Conservation (phyloP, 192 early-diverging fungal genomes). For the Backusella tuberculispora region DNA sequence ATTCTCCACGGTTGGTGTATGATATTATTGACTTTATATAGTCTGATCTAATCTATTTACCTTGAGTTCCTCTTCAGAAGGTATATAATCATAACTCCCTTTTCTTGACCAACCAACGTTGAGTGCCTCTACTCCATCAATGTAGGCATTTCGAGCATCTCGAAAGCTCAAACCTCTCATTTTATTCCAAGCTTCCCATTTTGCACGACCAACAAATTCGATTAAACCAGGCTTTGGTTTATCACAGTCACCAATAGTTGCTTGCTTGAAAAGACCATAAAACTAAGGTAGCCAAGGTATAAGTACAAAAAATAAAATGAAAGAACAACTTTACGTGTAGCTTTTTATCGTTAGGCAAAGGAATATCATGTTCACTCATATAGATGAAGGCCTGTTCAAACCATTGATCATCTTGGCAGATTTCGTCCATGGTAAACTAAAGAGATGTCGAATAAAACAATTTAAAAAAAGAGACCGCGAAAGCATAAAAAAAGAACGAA, state of each 20-base stretch:
- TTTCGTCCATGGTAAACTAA: constrained; percentile 11
- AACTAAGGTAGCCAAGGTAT: constrained; percentile 30
- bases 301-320: not conserved
- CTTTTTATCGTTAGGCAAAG: constrained; percentile 30
- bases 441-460: not conserved
- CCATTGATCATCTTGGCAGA: constrained; percentile 26
- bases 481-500: not conserved
- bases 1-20: not conserved
- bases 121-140: constrained; percentile 31
- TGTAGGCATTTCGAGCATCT: constrained; percentile 38
- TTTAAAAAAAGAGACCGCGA: not conserved
- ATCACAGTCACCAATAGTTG: constrained; percentile 46
- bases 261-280: constrained; percentile 57
- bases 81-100: constrained; percentile 32
- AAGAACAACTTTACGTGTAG: constrained; percentile 24
- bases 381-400: constrained; percentile 34
- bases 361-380: constrained; percentile 26
- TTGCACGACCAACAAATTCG: constrained; percentile 49
- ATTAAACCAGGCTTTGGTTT: constrained; percentile 43
- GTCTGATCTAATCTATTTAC: not conserved
- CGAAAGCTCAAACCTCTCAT: constrained; percentile 48
- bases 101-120: constrained; percentile 37
- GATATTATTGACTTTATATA: not conserved
- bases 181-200: constrained; percentile 52
- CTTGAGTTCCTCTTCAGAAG: not conserved